A percentile compares a stretch with the other conserved stretches of the same genome.
These are phyloP conservation scores for Apiospora marii DNA, from an alignment of 2,329 filamentous ascomycete species.

Conservation along the genomic window DNA sequence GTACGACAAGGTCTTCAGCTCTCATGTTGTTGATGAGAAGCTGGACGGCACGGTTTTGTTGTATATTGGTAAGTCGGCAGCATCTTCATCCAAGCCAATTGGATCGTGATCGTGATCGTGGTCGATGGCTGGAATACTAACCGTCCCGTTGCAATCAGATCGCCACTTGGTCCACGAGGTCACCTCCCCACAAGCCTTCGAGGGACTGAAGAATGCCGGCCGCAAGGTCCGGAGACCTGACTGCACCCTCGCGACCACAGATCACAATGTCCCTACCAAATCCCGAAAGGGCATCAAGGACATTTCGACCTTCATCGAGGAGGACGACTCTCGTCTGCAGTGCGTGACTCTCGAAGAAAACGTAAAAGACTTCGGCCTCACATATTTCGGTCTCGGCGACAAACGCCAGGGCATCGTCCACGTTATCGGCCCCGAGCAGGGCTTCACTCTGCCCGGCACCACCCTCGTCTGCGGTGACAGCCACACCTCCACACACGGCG, in stretches of 20 bases:
- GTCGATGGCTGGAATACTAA: not conserved
- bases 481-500: conserved; percentile 97
- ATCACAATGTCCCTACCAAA: conserved; percentile 95
- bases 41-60: conserved; percentile 90
- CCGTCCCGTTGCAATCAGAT: conserved; percentile 59
- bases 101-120: not conserved
- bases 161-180: conserved; percentile 98
- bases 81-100: not conserved
- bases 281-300: conserved; percentile 94
- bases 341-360: conserved; percentile 97
- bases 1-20: conserved; percentile 94
- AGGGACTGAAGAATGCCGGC: conserved; percentile 88
- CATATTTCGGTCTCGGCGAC: conserved; percentile 95
- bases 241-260: conserved; percentile 94
- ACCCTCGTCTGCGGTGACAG: conserved; percentile 98
- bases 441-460: conserved; percentile 95
- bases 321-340: conserved; percentile 92
- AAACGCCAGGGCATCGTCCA: conserved; percentile 98
- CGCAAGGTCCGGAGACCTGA: conserved; percentile 91
- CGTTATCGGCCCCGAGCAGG: conserved; percentile 97
- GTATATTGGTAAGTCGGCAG: conserved; percentile 79
- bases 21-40: conserved; percentile 95
- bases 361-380: conserved; percentile 94
- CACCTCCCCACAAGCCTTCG: conserved; percentile 98
- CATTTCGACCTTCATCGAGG: conserved; percentile 91